Conservation (phyloP, 176 grass and related monocot genomes). For the Miscanthus lutarioriparius region DNA sequence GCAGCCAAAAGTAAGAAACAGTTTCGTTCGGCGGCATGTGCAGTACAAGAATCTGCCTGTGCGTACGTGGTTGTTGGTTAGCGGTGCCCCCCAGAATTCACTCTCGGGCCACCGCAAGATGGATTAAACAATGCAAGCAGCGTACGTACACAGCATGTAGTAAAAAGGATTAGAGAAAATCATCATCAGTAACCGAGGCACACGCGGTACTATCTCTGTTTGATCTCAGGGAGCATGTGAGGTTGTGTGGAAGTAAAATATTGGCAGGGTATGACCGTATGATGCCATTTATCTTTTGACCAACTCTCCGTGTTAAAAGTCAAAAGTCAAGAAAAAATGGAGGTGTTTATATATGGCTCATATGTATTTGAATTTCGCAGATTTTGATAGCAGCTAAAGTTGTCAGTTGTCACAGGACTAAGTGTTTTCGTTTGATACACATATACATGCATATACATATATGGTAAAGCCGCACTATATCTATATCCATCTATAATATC, state of each 20-base stretch:
- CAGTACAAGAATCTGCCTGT: conserved; percentile 10
- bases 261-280: not conserved
- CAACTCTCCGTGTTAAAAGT: not conserved
- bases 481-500: too few relatives aligned
- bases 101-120: not conserved
- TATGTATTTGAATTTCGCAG: not conserved
- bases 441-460: too few relatives aligned
- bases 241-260: conserved; percentile 2
- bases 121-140: not conserved
- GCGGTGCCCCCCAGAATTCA: not conserved
- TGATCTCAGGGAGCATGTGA: conserved; percentile 32
- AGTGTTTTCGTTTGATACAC: too few relatives aligned
- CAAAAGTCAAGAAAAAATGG: not conserved
- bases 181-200: conserved; percentile 17
- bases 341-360: not conserved
- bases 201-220: conserved; percentile 7
- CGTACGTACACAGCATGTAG: not conserved
- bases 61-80: not conserved
- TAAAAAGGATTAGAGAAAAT: not conserved
- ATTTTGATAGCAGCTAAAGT: not conserved
- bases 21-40: not conserved
- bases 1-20: not conserved
- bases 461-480: too few relatives aligned
- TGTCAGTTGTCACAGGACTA: too few relatives aligned
- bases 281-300: not conserved